Percentiles rank a stretch among this genome's conserved stretches.
These are phyloP conservation scores for Wickerhamiella domercqiae DNA, from an alignment of 805 yeast genomes.

Conservation along the genomic window DNA sequence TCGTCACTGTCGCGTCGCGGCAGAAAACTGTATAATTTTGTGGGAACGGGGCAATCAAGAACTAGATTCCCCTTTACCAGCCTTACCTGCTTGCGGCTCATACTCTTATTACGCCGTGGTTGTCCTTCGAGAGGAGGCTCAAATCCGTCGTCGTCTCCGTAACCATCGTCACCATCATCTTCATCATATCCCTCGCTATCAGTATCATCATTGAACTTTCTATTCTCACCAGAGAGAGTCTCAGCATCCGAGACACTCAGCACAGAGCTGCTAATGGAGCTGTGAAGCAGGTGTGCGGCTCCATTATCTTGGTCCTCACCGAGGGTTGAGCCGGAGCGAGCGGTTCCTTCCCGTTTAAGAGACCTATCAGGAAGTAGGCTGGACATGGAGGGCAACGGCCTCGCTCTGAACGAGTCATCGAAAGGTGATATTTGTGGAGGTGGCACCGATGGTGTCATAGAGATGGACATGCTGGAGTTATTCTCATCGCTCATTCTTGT, in stretches of 20 bases:
- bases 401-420: not conserved
- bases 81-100: conserved; percentile 56
- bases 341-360: no score
- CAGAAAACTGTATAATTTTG: conserved; percentile 66
- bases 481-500: not conserved
- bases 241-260: conserved; percentile 9
- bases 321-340: no score
- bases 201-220: no score
- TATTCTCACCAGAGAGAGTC: conserved; percentile 4
- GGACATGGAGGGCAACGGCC: not conserved
- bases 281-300: conserved; percentile 5
- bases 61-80: conserved; percentile 72
- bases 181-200: conserved; percentile 1
- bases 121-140: conserved; percentile 17
- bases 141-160: conserved; percentile 9
- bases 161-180: conserved; percentile 4
- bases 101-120: conserved; percentile 54
- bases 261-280: conserved; percentile 5
- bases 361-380: not conserved
- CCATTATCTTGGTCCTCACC: conserved; percentile 3
- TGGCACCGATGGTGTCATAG: not conserved
- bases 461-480: not conserved
- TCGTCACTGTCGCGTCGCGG: conserved; percentile 86
- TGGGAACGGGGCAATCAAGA: conserved; percentile 87
- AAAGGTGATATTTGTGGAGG: not conserved